Evolutionary conservation across 1,139 yeast species (phyloP).

Genomic region (Sporopachydermia cereana): DNA sequence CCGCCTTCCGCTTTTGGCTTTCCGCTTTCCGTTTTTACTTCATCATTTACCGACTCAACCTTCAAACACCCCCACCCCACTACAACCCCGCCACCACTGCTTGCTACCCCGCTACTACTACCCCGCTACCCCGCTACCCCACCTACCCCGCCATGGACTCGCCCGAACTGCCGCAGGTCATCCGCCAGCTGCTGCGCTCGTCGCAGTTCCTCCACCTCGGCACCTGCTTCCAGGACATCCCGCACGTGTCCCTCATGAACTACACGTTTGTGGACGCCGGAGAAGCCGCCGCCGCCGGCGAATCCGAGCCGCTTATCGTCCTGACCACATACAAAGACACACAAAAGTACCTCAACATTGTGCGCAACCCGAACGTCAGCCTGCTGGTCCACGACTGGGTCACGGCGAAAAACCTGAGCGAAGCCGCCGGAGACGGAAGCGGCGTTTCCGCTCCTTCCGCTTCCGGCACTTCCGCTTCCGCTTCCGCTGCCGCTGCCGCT

Average conservation of each 20-base stretch:
- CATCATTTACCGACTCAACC: not conserved
- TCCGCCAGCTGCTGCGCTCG: conserved; percentile 38
- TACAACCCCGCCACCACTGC: no score
- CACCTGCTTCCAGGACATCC: conserved; percentile 53
- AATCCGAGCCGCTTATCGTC: conserved; percentile 39
- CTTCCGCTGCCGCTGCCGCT: conserved; percentile 11
- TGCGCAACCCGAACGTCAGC: conserved; percentile 62
- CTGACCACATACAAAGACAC: conserved; percentile 61
- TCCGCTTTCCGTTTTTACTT: not conserved
- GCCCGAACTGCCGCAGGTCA: conserved; percentile 41
- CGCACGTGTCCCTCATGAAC: conserved; percentile 85
- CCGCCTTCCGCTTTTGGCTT: not conserved
- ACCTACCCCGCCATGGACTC: not conserved
- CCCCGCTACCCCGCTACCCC: not conserved
- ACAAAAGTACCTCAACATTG: conserved; percentile 56
- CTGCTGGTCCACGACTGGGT: conserved; percentile 83
- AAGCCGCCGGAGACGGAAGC: conserved; percentile 21
- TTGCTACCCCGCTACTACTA: no score
- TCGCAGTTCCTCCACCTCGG: conserved; percentile 73
- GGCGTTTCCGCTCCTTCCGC: no score
- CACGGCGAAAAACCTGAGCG: conserved; percentile 34
- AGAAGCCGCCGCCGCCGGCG: conserved; percentile 22
- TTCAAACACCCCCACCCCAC: not conserved
- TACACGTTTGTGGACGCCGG: conserved; percentile 46
- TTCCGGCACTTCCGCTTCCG: conserved; percentile 7